Conservation (phyloP, 331 rosid genomes). For the Pyracantha coccinea region DNA sequence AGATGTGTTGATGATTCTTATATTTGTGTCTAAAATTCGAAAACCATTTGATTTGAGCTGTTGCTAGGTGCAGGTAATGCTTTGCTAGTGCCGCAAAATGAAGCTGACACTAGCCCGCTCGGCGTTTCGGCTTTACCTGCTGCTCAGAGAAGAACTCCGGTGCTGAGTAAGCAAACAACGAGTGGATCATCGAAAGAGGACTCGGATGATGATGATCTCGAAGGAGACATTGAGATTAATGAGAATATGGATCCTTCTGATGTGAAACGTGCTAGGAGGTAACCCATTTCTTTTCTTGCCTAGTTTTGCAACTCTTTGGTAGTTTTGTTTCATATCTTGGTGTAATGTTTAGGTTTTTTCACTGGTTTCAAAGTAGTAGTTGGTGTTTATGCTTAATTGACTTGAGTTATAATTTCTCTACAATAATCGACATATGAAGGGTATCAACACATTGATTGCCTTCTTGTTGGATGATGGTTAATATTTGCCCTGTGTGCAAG, state of each 20-base stretch:
- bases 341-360: not conserved
- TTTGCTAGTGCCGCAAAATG: slow-evolving; percentile 18
- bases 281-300: not conserved
- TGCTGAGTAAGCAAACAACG: slow-evolving; percentile 31
- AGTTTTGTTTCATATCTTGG: not conserved
- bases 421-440: not conserved
- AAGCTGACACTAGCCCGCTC: slow-evolving; percentile 24
- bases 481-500: not conserved
- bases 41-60: not conserved
- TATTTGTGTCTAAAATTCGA: not conserved
- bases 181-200: slow-evolving; percentile 59
- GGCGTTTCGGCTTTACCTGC: slow-evolving; percentile 35
- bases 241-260: slow-evolving; percentile 44
- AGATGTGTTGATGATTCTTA: not conserved
- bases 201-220: slow-evolving; percentile 52
- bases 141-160: slow-evolving; percentile 19
- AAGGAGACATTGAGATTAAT: slow-evolving; percentile 39
- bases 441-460: not conserved
- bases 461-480: not conserved
- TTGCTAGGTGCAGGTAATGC: slow-evolving; percentile 19
- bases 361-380: not conserved
- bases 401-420: not conserved
- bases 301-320: too few relatives aligned
- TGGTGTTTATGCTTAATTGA: not conserved
- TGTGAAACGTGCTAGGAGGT: slow-evolving; percentile 56